Evolutionary conservation across 331 rosid genomes (phyloP), one percentile per base, ranked within the genome.

Genomic region (Telfairia occidentalis): DNA sequence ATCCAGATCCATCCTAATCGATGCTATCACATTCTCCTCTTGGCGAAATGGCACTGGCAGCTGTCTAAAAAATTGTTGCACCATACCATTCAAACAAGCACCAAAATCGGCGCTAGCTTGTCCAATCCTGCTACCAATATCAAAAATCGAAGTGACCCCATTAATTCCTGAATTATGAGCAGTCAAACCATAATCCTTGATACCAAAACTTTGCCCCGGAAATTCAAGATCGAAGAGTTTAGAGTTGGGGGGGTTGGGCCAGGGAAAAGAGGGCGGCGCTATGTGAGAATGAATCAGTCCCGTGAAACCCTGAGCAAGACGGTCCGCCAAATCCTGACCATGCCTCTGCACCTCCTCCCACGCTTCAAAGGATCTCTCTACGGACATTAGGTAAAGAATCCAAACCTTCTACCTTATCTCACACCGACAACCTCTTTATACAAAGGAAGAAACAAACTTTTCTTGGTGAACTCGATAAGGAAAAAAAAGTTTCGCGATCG

Each of bases 281-380:
- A 91, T 89, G 70, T 84, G 97, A 24, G 98, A 82, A 67, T 89
- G 98, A 78, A 95, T 88, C 87, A 95, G 48, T 1, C 91, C 98
- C 1, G 87, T 82, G 83, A 95, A 91, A 53, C 98, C 97, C 84
- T 95, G 98, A 53, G 98, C 88, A 43, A 95, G 88, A 46, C 98
- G 90, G 80, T 90, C 98, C 69, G 98, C 98, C 10, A 95, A 58
- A 87, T 95, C 98, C 85, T 82, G 98, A 28, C 98, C 96, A 58
- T 95, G 97, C 26, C 98, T 87, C 74, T 95, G 98, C 64, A 94
- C 93, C 82, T 95, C 98, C 81, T 95, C 98, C 98, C 98, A 95
- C 5, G 97, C 93, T 49, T 95, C 96, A 21, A 95, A 90, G 32
- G 98, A 86, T 80, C 97, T 86, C 79, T 95, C 98, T 3, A 88